Evolutionary conservation across 2,329 filamentous ascomycete genomes (phyloP).

Genomic region (Alternaria sp.): DNA sequence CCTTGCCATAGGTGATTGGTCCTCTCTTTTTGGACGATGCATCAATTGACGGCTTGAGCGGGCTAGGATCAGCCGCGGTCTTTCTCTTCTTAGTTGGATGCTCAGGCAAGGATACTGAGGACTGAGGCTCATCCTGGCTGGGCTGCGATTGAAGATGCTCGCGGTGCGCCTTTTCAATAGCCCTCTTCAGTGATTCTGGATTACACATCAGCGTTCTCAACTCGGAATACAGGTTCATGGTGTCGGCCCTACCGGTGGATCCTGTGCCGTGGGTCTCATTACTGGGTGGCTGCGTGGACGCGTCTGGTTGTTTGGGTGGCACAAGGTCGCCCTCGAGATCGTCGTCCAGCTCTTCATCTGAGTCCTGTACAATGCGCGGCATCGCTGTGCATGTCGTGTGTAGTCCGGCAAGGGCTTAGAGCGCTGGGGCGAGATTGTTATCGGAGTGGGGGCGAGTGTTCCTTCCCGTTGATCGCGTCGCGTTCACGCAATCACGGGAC

Average conservation of each 20-base stretch:
- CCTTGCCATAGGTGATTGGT: constrained; percentile 20
- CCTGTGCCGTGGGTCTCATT: constrained; percentile 30
- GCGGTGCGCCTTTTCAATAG: constrained; percentile 37
- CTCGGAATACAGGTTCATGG: not conserved
- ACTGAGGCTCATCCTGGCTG: constrained; percentile 23
- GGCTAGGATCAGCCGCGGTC: constrained; percentile 20
- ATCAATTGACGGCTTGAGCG: not conserved
- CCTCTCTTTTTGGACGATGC: constrained; percentile 10
- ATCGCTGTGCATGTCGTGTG: constrained; percentile 17
- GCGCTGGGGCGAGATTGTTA: not conserved
- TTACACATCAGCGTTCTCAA: not conserved
- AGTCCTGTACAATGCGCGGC: constrained; percentile 48
- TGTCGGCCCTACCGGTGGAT: constrained; percentile 37
- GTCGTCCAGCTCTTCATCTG: constrained; percentile 49
- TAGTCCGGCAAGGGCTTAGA: not conserved
- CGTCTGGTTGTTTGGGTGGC: constrained; percentile 23
- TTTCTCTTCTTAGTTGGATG: constrained; percentile 36
- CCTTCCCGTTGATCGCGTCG: constrained; percentile 18
- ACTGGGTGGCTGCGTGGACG: constrained; percentile 21
- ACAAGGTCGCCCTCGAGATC: constrained; percentile 30
- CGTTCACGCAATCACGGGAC: constrained; percentile 36
- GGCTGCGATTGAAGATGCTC: constrained; percentile 32
- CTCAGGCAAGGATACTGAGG: constrained; percentile 29
- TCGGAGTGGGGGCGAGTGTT: constrained; percentile 3
- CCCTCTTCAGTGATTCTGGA: constrained; percentile 35